Base-by-base conservation (phyloP, 768 basidiomycete genomes). In the Podaxis sp. region DNA sequence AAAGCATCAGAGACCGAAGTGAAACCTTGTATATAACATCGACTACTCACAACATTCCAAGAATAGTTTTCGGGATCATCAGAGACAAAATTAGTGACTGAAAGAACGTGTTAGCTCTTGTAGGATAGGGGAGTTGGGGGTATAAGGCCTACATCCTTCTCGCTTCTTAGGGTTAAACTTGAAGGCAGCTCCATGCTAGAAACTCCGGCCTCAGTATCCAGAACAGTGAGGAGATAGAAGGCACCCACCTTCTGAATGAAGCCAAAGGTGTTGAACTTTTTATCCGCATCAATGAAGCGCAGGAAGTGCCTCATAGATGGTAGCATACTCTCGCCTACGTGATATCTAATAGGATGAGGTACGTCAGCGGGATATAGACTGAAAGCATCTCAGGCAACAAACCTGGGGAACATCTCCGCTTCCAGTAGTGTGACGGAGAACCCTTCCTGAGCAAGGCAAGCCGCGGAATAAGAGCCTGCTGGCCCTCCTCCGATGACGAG, bases 21-120 rank as follows among this genome's bases (percentile, higher is more conserved):
- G 42, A 16, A 54, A 28, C n/a, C 28, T 55, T 25, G 32, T 23
- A 47, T 14, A 18, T 7, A 47, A 40, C 10, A 25, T 40, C 21
- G 21, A 25, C 13, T 13, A 74, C 79, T 62, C 62, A 81, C 81
- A 61, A 85, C 81, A 63, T 86, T 86, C 84, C 84, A 86, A 3
- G 85, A 75, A 59, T 70, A 71, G 58, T 83, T 83, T 1, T 67
- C 64, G 7, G 74, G 74, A 57, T 83, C 79, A 11, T 80, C 67
- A 2, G 77, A 75, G 61, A 83, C 66, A 61, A 85, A 85, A 64
- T 85, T 82, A 3, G 85, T 82, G 65, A 85, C 85, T 86, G 59
- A 50, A n/a, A 50, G 3, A 42, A 35, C 55, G 27, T 27, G 53
- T 27, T 28, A 53, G 46, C 25, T 56, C 32, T 6, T 40, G 38